Base-by-base conservation (phyloP, 306 rosid species). In the Rosa rugosa region DNA sequence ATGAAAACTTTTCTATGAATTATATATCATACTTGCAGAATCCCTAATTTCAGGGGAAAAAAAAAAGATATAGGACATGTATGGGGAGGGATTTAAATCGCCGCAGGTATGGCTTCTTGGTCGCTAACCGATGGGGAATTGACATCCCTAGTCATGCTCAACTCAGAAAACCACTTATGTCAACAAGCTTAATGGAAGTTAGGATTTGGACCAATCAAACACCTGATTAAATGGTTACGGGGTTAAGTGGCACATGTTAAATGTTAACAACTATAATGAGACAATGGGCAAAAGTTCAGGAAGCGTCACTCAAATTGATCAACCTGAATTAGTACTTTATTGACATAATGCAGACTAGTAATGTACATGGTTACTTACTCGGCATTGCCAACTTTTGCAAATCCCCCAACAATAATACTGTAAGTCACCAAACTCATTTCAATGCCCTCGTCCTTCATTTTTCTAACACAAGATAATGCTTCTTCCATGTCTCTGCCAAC, bases 401-500 rank as follows among this genome's bases (percentile, higher is more conserved):
- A 94, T 83, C 99, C 99, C 38, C 95, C 90, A 20, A 94, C 97
- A 51, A 94, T 80, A 75, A 94, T 92, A 89, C 95, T 91, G 84
- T 92, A 94, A 63, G 99, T 94, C 83, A 94, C 99, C 86, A 92
- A 84, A 80, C 85, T 94, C 95, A 89, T 85, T 84, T 92, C 97
- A 34, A 94, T 79, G 71, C 92, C 88, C 86, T 94, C 99, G 10
- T 89, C 92, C 84, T 92, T 90, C 99, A 94, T 94, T 90, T 87
- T 92, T 87, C 82, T 91, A 81, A 87, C 97, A 86, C 99, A 94
- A 72, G 88, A 86, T 82, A 94, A 86, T 71, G 99, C 97, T 85
- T 94, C 99, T 76, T 90, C 98, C 99, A 95, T 95, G 84, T 95
- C 99, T 92, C 97, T 91, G 78, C 97, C 98, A 86, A 92, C 97